These are phyloP conservation scores for Heritiera littoralis DNA, from an alignment of 345 rosid genomes.

Conservation along the genomic window DNA sequence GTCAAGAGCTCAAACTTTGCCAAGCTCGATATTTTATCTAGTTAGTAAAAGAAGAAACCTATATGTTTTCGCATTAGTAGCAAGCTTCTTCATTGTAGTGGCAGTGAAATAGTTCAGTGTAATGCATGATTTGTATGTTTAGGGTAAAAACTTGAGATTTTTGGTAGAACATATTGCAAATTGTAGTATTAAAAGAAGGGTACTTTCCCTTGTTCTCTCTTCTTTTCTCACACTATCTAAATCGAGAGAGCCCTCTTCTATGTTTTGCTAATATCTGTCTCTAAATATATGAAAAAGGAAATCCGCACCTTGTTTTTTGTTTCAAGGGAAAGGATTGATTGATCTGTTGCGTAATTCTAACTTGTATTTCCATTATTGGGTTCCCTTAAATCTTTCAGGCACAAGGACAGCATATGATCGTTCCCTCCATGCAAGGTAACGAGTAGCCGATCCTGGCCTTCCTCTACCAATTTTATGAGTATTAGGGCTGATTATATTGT, in stretches of 20 bases:
- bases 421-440: slow-evolving; percentile 53
- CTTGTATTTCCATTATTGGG: slow-evolving; percentile 5
- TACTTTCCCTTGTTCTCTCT: neutral
- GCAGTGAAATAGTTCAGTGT: neutral
- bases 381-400: slow-evolving; percentile 36
- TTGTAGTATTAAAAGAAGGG: neutral
- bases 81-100: neutral
- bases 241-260: no score
- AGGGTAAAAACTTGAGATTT: neutral
- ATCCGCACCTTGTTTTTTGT: neutral
- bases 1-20: neutral
- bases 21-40: neutral
- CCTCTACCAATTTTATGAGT: slow-evolving; percentile 19
- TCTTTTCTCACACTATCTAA: neutral
- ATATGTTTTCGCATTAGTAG: neutral
- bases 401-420: slow-evolving; percentile 52
- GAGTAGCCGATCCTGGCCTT: slow-evolving; percentile 33
- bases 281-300: neutral
- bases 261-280: neutral
- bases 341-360: neutral
- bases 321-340: neutral
- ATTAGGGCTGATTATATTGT: slow-evolving; percentile 26
- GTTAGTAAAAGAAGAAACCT: neutral
- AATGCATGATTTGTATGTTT: neutral
- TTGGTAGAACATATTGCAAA: neutral